These are phyloP conservation scores for Polytrichum formosum DNA, from an alignment of 225 moss, liverwort and hornwort genomes.

Conservation along the genomic window DNA sequence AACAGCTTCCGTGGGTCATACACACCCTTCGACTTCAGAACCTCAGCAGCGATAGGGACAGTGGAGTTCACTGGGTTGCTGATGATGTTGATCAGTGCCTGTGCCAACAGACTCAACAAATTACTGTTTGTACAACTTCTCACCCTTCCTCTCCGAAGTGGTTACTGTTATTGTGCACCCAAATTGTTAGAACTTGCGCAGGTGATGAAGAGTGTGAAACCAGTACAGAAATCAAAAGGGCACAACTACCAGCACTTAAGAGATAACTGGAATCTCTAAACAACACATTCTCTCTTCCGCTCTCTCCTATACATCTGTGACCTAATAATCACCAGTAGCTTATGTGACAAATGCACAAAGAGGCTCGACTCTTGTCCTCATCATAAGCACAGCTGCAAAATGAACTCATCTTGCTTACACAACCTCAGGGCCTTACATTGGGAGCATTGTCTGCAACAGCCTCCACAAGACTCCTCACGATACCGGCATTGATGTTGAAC, in stretches of 20 bases:
- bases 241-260: too few relatives aligned
- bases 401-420: neutral
- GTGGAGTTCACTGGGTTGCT: conserved; percentile 99
- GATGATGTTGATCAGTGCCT: conserved; percentile 85
- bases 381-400: neutral
- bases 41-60: conserved; percentile 93
- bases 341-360: too few relatives aligned
- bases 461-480: conserved; percentile 80
- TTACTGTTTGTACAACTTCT: too few relatives aligned
- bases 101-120: neutral
- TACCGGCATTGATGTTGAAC: conserved; percentile 97
- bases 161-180: too few relatives aligned
- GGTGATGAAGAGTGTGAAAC: too few relatives aligned
- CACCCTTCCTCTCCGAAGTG: too few relatives aligned
- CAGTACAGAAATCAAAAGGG: too few relatives aligned
- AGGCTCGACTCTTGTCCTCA: neutral
- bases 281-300: too few relatives aligned
- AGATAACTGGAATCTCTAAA: too few relatives aligned
- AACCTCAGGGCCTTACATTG: conserved; percentile 23
- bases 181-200: too few relatives aligned
- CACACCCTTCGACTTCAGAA: conserved; percentile 76
- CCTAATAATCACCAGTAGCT: too few relatives aligned
- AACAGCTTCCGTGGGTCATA: conserved; percentile 85
- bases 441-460: conserved; percentile 73
- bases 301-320: too few relatives aligned